Base-by-base conservation (phyloP, 2,329 filamentous ascomycete species). In the Cladophialophora exuberans region DNA sequence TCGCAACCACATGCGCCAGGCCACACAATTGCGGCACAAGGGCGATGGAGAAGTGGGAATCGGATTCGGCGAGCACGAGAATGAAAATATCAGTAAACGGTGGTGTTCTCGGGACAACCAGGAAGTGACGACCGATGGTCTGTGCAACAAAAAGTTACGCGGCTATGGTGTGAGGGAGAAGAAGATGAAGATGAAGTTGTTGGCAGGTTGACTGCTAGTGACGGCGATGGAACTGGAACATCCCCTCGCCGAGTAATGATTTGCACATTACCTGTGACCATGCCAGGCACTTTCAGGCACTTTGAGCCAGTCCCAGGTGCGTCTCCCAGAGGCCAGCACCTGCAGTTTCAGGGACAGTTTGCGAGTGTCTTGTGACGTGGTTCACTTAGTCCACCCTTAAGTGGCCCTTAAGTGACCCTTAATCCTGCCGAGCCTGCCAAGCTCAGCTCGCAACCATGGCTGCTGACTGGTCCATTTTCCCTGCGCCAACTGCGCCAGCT, bases 131-230 rank as follows among this genome's bases (percentile, higher is more conserved):
- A 54, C 15, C 11, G 23, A 39, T 50, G 55, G 31, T 46, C 55
- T 57, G 55, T 54, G 55, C 39, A 42, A 57, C 55, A 10, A 42
- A 35, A 47, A 43, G 36, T 44, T 53, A 36, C 41, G 41, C 11
- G 41, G 22, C n/a, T 36, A 35, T 48, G 31, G 45, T 39, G 46
- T n/a, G 44, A 33, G 9, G 38, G 33, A 25, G 45, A 48, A 38
- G 23, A 38, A 26, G 15, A 30, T 56, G n/a, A 41, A 25, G 17
- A 15, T 45, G 41, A 30, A 25, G 50, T 18, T n/a, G n/a, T n/a
- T 38, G 33, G 46, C 33, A 17, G 31, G 35, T 26, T 17, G 31
- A 18, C 26, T 25, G 11, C 31, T 38, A 25, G 25, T 18, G 46
- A 39, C 31, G 23, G 17, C 28, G 46, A 49, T 15, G 31, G 13